These are phyloP conservation scores for Rhytidhysteron rufulum DNA, from an alignment of 2,329 filamentous ascomycete species.

Conservation along the genomic window DNA sequence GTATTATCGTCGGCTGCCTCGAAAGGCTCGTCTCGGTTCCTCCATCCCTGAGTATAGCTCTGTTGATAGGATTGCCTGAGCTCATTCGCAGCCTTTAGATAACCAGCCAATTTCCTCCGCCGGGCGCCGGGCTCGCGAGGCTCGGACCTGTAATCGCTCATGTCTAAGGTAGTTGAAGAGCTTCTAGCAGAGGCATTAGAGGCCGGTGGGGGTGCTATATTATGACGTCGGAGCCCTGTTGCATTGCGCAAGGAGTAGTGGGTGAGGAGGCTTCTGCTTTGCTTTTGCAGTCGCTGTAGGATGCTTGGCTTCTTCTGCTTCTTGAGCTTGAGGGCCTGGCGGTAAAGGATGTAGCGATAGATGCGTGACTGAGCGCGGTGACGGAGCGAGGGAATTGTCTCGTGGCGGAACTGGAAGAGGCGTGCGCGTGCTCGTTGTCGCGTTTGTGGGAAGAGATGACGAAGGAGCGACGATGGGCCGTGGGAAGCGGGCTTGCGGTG, in stretches of 20 bases:
- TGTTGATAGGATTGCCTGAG: conserved; percentile 64
- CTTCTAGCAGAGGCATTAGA: conserved; percentile 18
- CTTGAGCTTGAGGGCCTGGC: conserved; percentile 45
- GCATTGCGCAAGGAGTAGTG: conserved; percentile 31
- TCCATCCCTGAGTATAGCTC: conserved; percentile 48
- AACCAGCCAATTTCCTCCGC: conserved; percentile 72
- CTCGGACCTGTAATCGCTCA: conserved; percentile 29
- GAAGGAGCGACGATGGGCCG: conserved; percentile 46
- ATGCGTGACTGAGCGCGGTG: conserved; percentile 70
- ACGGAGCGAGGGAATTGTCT: conserved; percentile 68
- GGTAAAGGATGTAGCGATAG: conserved; percentile 67
- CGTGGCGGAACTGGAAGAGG: conserved; percentile 68
- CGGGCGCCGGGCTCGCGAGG: conserved; percentile 63
- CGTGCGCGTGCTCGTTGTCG: conserved; percentile 62
- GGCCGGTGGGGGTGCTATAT: conserved; percentile 23
- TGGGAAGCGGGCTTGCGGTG: conserved; percentile 27
- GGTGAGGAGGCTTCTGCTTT: conserved; percentile 26
- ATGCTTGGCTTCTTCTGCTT: conserved; percentile 21
- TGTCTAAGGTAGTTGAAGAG: conserved; percentile 28
- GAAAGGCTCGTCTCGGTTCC: conserved; percentile 42
- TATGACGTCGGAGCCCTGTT: conserved; percentile 22
- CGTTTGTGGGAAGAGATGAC: conserved; percentile 65
- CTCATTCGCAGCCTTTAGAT: conserved; percentile 69
- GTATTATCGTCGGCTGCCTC: conserved; percentile 49
- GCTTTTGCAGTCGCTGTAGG: conserved; percentile 27